Conservation (phyloP, 306 rosid genomes). For the Hippophae tibetana region DNA sequence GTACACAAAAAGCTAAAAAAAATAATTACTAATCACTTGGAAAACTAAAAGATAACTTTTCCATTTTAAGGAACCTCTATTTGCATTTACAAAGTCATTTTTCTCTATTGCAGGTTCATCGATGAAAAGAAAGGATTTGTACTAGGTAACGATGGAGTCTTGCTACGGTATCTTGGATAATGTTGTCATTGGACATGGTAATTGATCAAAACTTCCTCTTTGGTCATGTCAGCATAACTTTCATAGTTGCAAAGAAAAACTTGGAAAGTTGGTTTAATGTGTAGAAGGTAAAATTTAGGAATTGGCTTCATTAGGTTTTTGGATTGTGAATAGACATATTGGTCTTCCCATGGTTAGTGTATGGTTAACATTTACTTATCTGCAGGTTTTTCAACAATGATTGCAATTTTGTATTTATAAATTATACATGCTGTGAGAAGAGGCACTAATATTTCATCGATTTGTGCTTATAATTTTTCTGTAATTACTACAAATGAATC, state of each 20-base stretch:
- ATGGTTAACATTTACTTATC: not conserved
- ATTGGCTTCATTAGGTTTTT: not conserved
- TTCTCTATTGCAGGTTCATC: conserved; percentile 51
- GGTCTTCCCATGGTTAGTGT: no score
- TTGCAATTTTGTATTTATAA: conserved; percentile 26
- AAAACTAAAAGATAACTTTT: no score
- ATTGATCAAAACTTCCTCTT: not conserved
- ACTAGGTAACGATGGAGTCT: conserved; percentile 87
- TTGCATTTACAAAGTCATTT: not conserved
- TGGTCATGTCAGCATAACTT: not conserved
- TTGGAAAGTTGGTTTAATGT: not conserved
- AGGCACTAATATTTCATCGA: conserved; percentile 8
- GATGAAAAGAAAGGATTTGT: conserved; percentile 83
- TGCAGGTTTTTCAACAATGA: conserved; percentile 24
- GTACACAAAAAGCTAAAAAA: no score
- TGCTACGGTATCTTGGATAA: conserved; percentile 91
- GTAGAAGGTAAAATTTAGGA: not conserved
- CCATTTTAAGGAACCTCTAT: no score
- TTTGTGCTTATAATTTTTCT: conserved; percentile 9
- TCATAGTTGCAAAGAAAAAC: not conserved
- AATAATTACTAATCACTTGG: no score
- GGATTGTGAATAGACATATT: not conserved
- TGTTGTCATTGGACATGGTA: conserved; percentile 38
- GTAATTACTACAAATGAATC: conserved; percentile 13
- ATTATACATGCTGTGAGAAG: conserved; percentile 10